Evolutionary conservation across 768 basidiomycete species (phyloP).

Genomic region (Phylloporus rhodoxanthus): DNA sequence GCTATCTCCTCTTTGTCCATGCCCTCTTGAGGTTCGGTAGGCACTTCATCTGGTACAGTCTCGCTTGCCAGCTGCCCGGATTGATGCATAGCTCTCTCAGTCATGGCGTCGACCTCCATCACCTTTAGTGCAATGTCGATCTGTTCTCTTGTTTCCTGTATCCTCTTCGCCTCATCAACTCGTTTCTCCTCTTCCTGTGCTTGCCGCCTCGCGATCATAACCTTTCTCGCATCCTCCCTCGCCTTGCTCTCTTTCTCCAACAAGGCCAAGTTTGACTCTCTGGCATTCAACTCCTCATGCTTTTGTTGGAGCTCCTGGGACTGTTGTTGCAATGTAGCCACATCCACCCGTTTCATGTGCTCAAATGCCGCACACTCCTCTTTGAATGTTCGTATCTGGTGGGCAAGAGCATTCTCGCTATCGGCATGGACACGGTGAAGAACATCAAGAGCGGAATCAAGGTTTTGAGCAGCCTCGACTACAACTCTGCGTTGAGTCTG

Average conservation of each 20-base stretch:
- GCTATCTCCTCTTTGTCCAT: slow-evolving; percentile 17
- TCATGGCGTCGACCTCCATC: slow-evolving; percentile 6
- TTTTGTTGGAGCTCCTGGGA: slow-evolving; percentile 16
- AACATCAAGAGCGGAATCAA: slow-evolving; percentile 4
- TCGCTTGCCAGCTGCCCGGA: background rate
- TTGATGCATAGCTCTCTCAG: slow-evolving; percentile 5
- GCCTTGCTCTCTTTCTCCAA: slow-evolving; percentile 22
- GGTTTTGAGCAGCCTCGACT: slow-evolving; percentile 9
- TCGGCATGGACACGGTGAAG: slow-evolving; percentile 14
- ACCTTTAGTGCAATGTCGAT: slow-evolving; percentile 17
- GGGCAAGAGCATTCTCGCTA: slow-evolving; percentile 11
- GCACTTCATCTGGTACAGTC: slow-evolving; percentile 7
- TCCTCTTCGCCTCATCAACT: slow-evolving; percentile 12
- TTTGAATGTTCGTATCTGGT: slow-evolving; percentile 10
- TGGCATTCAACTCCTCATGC: slow-evolving; percentile 17
- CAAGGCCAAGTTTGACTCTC: slow-evolving; percentile 13
- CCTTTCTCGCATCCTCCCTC: slow-evolving; percentile 22
- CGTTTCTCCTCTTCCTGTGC: slow-evolving; percentile 24
- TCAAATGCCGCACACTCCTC: slow-evolving; percentile 20
- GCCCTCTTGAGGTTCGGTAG: slow-evolving; percentile 17
- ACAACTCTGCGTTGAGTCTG: slow-evolving; percentile 8
- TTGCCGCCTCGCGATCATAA: slow-evolving; percentile 16
- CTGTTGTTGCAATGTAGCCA: slow-evolving; percentile 16
- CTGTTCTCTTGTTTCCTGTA: slow-evolving; percentile 15
- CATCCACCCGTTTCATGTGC: slow-evolving; percentile 13